Evolutionary conservation across 768 basidiomycete species (phyloP).

Genomic region (Galerina sulciceps): DNA sequence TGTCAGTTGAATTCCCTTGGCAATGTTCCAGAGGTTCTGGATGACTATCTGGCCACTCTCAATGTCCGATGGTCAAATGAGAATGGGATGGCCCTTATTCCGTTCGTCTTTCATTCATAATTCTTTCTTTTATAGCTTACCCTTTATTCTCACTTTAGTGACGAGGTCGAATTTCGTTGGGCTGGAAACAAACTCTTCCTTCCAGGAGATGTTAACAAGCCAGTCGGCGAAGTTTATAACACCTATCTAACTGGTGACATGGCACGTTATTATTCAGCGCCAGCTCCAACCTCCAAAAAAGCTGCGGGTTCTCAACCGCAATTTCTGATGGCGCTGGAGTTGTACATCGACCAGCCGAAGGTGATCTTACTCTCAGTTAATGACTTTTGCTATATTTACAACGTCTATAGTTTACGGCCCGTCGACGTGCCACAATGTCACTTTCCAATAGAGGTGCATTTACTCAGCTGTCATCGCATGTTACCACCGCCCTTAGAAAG

Average conservation of each 20-base stretch:
- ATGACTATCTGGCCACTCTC: background rate
- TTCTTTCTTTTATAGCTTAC: background rate
- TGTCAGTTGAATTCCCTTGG: background rate
- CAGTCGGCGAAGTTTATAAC: constrained; percentile 16
- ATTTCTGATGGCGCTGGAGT: constrained; percentile 14
- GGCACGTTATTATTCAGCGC: constrained; percentile 13
- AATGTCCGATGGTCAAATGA: constrained; percentile 4
- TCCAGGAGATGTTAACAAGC: constrained; percentile 9
- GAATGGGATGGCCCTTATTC: background rate
- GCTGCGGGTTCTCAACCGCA: background rate
- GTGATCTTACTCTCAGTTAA: background rate
- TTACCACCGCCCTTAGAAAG: background rate
- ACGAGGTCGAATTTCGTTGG: constrained; percentile 20
- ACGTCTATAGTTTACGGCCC: background rate
- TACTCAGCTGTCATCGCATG: background rate
- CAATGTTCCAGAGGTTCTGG: constrained; percentile 1
- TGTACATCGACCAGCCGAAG: constrained; percentile 16
- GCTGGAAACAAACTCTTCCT: constrained; percentile 17
- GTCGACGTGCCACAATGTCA: background rate
- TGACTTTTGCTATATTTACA: background rate
- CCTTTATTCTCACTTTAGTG: background rate
- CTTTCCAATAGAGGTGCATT: background rate
- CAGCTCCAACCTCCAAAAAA: background rate
- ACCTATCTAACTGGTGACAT: constrained; percentile 18
- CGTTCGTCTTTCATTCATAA: background rate